Percentiles rank a stretch among this genome's conserved stretches.
Conservation (phyloP, 257 asterid genomes). For the Anisodus tanguticus region DNA sequence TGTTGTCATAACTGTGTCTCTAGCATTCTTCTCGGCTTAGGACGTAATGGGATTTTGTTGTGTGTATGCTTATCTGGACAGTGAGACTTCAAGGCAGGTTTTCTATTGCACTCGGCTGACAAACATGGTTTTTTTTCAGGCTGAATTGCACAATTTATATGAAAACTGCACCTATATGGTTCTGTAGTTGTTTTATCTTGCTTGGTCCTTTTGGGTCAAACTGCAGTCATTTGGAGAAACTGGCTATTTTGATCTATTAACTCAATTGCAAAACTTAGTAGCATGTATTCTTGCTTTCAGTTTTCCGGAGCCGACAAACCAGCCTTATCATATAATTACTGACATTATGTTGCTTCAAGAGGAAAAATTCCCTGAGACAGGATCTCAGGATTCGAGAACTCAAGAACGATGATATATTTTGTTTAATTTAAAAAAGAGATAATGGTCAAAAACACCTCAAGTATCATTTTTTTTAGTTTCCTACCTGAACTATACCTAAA, state of each 20-base stretch:
- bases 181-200: neutral
- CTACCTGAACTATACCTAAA: no score
- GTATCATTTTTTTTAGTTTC: no score
- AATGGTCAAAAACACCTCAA: no score
- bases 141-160: neutral
- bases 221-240: neutral
- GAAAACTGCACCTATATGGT: neutral
- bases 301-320: neutral
- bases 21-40: constrained; percentile 9
- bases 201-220: neutral
- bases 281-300: neutral
- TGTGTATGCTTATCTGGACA: neutral
- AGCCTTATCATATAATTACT: neutral
- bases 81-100: neutral
- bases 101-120: neutral
- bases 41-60: neutral
- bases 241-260: neutral
- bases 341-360: neutral
- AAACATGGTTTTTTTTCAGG: neutral
- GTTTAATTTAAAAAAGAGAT: neutral
- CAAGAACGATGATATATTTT: neutral
- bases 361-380: neutral
- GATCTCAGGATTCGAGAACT: neutral
- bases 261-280: neutral
- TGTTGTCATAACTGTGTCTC: neutral